These are phyloP conservation scores for Fomes fomentarius DNA, from an alignment of 1,284 basidiomycete genomes.

Conservation along the genomic window DNA sequence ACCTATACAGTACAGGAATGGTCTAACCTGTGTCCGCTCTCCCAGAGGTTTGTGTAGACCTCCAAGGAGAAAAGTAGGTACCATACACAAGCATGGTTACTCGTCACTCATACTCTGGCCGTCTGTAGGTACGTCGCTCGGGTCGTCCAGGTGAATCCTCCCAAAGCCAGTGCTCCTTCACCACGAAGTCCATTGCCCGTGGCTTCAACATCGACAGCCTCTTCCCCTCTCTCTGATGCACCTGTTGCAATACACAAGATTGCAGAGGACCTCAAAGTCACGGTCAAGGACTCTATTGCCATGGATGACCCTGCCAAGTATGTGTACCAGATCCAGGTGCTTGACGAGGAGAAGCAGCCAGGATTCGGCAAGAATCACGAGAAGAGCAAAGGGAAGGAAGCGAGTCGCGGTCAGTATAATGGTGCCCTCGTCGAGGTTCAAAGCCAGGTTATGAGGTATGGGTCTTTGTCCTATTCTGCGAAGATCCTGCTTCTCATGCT, in stretches of 20 bases:
- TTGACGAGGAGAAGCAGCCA: conserved; percentile 75
- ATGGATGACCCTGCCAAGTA: conserved; percentile 85
- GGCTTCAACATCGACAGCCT: conserved; percentile 32
- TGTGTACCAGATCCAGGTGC: conserved; percentile 86
- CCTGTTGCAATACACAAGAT: conserved; percentile 56
- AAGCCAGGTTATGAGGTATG: conserved; percentile 79
- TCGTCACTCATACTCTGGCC: conserved; percentile 22
- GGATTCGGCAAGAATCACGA: conserved; percentile 54
- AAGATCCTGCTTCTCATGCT: background rate
- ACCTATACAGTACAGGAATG: background rate
- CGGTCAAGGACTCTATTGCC: conserved; percentile 70
- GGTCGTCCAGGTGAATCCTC: conserved; percentile 75
- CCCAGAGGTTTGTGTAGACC: conserved; percentile 81
- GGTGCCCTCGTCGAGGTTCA: conserved; percentile 83
- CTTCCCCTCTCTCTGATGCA: conserved; percentile 33
- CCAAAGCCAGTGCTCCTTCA: conserved; percentile 33
- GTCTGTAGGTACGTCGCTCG: conserved; percentile 73
- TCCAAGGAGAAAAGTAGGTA: conserved; percentile 79
- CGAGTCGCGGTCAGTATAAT: conserved; percentile 52
- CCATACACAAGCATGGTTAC: conserved; percentile 27
- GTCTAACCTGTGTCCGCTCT: conserved; percentile 3
- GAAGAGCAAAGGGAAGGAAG: conserved; percentile 53
- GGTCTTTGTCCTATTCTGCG: conserved; percentile 12
- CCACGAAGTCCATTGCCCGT: conserved; percentile 20
- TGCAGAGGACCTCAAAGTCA: conserved; percentile 79